Percentiles rank a stretch among this genome's conserved stretches.
These are phyloP conservation scores for Fusarium sp. DNA, from an alignment of 2,329 filamentous ascomycete species.

Conservation along the genomic window DNA sequence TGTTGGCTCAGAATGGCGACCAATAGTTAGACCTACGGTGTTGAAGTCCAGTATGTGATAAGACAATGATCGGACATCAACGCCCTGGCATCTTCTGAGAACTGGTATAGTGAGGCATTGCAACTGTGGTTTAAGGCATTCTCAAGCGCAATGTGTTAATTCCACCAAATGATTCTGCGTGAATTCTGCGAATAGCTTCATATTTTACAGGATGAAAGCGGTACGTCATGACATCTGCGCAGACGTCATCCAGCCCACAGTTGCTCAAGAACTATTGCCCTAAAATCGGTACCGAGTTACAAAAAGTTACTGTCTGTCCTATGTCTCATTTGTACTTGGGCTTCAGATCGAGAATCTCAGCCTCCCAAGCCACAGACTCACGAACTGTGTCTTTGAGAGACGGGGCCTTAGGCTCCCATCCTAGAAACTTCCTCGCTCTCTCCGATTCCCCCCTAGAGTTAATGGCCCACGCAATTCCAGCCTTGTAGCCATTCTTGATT, in stretches of 20 bases:
- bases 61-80: neutral
- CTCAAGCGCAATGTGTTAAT: no score
- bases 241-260: neutral
- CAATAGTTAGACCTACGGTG: neutral
- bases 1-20: neutral
- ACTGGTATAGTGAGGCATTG: neutral
- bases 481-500: conserved; percentile 37
- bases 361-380: conserved; percentile 52
- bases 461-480: conserved; percentile 47
- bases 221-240: neutral
- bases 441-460: conserved; percentile 58
- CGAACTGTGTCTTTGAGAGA: conserved; percentile 54
- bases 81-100: neutral
- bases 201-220: neutral
- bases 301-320: neutral
- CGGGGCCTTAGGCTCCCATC: conserved; percentile 54
- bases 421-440: conserved; percentile 58
- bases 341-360: conserved; percentile 50
- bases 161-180: neutral
- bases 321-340: conserved; percentile 39
- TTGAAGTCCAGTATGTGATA: neutral
- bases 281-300: neutral
- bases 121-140: neutral
- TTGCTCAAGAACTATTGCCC: neutral
- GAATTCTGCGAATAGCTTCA: neutral